Base-by-base conservation (phyloP, 805 yeast species). In the Monosporozyma aquatica region DNA sequence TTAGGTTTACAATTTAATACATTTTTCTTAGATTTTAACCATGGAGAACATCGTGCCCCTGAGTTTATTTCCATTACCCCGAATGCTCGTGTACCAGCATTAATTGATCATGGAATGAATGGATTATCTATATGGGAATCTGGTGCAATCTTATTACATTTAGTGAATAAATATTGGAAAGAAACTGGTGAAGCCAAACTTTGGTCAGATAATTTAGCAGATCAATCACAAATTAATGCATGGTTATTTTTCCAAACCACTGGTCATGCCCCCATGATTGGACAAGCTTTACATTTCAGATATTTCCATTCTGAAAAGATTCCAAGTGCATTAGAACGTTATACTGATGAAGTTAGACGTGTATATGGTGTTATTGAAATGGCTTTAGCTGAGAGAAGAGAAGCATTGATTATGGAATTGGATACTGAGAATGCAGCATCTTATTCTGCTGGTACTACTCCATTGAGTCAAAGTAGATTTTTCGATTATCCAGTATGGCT, bases 201-300 rank as follows among this genome's bases (percentile, higher is more conserved):
- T 30, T 90, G 95, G 87, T 78, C 94, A 3, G 80, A 76, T 41
- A 82, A 81, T 56, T 59, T 82, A 41, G 70, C 76, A 11, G 95
- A 86, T 49, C 95, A 87, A 66, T 72, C 89, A 3, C 90, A 82
- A 59, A 86, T 89, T 44, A 73, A 78, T 46, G 76, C 87, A 6
- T 89, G 97, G 96, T 70, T 90, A 29, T 89, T 86, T 57, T 89
- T 89, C 70, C 97, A 89, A 65, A 87, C 96, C 3, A 82, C 94
- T 4, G 97, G 97, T 6, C 97, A 87, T 60, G 95, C 97, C 0
- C 96, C 97, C n/a, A 89, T 89, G 95, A 84, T 89, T 53, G 97
- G 97, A 15, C 97, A 89, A 64, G 96, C 97, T 7, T 71, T 90
- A 52, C 97, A 90, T 67, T 90, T 89, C 68, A 74, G 89, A 56